Evolutionary conservation across 495 filamentous ascomycete genomes (phyloP).

Genomic region (Penicillium lividum): DNA sequence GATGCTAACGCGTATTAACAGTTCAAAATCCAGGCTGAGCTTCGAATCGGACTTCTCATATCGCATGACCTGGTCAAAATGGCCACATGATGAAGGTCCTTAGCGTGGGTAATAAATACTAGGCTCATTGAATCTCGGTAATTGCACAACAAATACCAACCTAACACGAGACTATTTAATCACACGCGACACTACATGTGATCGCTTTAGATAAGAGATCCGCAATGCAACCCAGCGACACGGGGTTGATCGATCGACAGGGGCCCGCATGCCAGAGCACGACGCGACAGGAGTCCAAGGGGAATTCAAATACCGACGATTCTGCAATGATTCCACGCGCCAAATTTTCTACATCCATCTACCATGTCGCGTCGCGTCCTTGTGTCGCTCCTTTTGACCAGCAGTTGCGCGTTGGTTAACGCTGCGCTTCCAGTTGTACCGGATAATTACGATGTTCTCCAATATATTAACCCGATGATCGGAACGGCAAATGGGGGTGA

Average conservation of each 20-base stretch:
- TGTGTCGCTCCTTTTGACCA: conserved; percentile 21
- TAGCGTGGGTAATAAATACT: no score
- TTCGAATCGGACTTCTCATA: no score
- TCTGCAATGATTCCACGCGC: neutral
- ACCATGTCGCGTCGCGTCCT: conserved; percentile 16
- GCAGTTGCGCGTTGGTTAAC: conserved; percentile 17
- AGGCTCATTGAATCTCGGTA: no score
- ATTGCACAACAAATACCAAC: neutral
- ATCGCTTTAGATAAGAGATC: neutral
- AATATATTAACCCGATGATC: conserved; percentile 59
- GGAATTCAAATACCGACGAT: conserved; percentile 18
- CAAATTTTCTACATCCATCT: conserved; percentile 1
- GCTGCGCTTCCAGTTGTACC: conserved; percentile 13
- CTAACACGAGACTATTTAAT: neutral
- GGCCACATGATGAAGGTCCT: no score
- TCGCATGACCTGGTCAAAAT: no score
- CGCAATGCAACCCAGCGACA: conserved; percentile 18
- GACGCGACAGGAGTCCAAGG: conserved; percentile 12
- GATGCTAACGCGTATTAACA: no score
- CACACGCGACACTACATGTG: neutral
- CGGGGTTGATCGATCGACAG: conserved; percentile 30
- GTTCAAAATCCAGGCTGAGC: no score
- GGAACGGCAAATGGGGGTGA: conserved; percentile 61
- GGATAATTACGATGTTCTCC: conserved; percentile 45
- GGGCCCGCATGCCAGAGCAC: conserved; percentile 19